Conservation (phyloP, 1,284 basidiomycete species). For the Ganoderma sinense region DNA sequence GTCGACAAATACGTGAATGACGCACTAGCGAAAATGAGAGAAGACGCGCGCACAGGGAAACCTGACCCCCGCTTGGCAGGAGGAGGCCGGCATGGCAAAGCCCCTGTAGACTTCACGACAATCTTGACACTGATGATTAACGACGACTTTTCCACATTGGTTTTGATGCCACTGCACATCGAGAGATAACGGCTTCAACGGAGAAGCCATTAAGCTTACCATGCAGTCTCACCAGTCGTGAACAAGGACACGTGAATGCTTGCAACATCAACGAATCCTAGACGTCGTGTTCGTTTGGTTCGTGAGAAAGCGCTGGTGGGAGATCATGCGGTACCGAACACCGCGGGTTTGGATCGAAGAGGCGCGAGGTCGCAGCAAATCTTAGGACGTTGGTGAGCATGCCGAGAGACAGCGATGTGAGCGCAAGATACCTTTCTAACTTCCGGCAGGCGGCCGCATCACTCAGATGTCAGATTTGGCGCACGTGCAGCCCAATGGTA, state of each 20-base stretch:
- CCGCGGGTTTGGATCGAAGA: neutral
- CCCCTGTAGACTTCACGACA: neutral
- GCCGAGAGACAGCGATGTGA: conserved; percentile 8
- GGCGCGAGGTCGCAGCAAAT: neutral
- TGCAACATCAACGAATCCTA: conserved; percentile 17
- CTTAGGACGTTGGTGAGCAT: neutral
- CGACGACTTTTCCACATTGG: neutral
- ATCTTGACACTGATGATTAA: neutral
- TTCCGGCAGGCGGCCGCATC: conserved; percentile 1
- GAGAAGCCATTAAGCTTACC: neutral
- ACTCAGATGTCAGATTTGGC: conserved; percentile 4
- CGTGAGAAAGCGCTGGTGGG: conserved; percentile 11
- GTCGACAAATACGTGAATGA: neutral
- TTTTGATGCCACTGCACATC: conserved; percentile 5
- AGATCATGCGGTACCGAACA: conserved; percentile 13
- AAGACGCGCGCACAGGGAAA: neutral
- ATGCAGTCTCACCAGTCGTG: neutral
- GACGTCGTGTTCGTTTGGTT: conserved; percentile 10
- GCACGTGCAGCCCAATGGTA: conserved; percentile 14
- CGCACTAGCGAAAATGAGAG: neutral
- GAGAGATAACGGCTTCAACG: conserved; percentile 1
- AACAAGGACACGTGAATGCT: neutral
- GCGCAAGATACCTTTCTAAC: neutral
- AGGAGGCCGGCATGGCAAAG: neutral
- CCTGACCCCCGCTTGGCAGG: neutral